Evolutionary conservation across 345 rosid species (phyloP).

Genomic region (Psidium guajava): DNA sequence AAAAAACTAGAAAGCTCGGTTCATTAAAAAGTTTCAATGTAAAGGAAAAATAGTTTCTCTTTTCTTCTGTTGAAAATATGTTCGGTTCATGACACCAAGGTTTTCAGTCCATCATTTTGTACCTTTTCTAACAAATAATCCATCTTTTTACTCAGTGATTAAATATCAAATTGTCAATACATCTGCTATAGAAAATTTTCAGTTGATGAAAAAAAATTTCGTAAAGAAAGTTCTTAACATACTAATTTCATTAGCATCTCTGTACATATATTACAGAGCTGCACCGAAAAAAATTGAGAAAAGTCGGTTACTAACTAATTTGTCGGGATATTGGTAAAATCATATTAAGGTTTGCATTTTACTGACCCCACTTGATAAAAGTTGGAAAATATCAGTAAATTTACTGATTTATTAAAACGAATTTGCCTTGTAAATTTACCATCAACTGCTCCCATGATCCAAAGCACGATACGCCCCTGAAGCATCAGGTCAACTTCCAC

Average conservation of each 20-base stretch:
- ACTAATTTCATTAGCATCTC: accelerated
- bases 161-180: not conserved
- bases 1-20: not conserved
- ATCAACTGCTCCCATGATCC: not conserved
- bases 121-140: not conserved
- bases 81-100: not conserved
- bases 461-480: too few species aligned
- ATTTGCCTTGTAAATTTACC: not conserved
- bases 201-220: not conserved
- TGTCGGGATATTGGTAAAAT: not conserved
- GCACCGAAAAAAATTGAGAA: not conserved
- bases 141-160: not conserved
- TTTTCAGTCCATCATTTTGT: not conserved
- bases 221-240: too few species aligned
- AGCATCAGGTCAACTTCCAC: too few species aligned
- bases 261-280: not conserved
- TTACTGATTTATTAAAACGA: not conserved
- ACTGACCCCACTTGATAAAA: not conserved
- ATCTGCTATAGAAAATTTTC: not conserved
- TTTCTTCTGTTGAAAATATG: not conserved
- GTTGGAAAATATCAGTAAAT: not conserved
- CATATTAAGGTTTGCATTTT: not conserved
- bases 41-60: not conserved
- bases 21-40: not conserved
- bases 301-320: not conserved